These are phyloP conservation scores for Dipteronia sinensis DNA, from an alignment of 345 rosid species.

Conservation along the genomic window DNA sequence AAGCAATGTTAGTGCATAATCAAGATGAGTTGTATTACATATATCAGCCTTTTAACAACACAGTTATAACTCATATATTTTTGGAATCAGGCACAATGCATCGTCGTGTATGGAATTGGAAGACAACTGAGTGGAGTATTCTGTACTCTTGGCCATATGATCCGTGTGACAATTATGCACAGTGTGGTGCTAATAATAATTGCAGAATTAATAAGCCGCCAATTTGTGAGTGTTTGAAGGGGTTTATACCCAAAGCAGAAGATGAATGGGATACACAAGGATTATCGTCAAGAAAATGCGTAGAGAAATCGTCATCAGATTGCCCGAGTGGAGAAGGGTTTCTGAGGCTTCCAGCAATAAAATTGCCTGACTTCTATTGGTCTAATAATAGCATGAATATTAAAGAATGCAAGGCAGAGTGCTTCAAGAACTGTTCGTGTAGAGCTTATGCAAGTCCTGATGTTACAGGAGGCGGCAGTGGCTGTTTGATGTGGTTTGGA, in stretches of 20 bases:
- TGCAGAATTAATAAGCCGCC: conserved; percentile 11
- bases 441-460: no score
- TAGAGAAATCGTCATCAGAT: no score
- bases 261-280: not conserved
- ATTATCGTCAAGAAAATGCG: no score
- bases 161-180: conserved; percentile 29
- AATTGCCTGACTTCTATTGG: no score
- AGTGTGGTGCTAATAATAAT: conserved; percentile 26
- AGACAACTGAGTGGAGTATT: not conserved
- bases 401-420: no score
- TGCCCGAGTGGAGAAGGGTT: no score
- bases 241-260: conserved; percentile 5
- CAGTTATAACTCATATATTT: conserved; percentile 18
- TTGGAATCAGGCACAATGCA: conserved; percentile 21
- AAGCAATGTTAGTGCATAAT: conserved; percentile 7
- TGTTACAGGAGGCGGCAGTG: conserved; percentile 29
- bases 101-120: conserved; percentile 22
- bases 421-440: no score
- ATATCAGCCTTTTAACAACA: conserved; percentile 16
- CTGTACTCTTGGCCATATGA: conserved; percentile 22
- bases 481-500: conserved; percentile 41
- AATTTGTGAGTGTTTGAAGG: conserved; percentile 21
- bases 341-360: no score
- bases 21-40: conserved; percentile 20
- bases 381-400: no score